Percentiles rank a stretch among this genome's conserved stretches.
phyloP scores from a whole-genome alignment of 2,329 filamentous ascomycete species.

The Fusarium albosuccineum region DNA sequence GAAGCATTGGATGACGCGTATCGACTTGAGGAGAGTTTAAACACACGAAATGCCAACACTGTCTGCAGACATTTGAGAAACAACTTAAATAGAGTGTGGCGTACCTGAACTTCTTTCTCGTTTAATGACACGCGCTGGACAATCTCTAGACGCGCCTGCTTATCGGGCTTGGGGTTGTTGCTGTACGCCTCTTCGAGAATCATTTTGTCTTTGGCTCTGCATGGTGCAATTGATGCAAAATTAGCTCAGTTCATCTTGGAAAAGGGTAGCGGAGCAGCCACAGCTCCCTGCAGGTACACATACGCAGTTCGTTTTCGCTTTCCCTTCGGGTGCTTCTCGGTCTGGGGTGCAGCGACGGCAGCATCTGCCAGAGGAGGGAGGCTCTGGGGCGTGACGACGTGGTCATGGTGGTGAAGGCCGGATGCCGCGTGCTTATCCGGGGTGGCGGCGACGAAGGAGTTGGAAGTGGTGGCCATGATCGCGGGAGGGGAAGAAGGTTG shows the following conservation, averaged over 20 bases:
- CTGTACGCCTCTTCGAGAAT: constrained; percentile 89
- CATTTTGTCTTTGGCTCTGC: constrained; percentile 87
- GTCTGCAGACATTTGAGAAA: constrained; percentile 3
- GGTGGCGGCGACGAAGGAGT: constrained; percentile 38
- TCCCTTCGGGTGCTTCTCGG: constrained; percentile 66
- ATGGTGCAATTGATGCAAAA: constrained; percentile 35
- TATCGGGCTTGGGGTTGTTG: constrained; percentile 91
- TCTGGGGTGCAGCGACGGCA: constrained; percentile 30
- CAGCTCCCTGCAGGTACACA: constrained; percentile 26
- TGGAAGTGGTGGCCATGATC: constrained; percentile 46
- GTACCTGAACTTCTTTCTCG: constrained; percentile 96
- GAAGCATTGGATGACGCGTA: constrained; percentile 31
- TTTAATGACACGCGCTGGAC: constrained; percentile 88
- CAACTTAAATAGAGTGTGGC: constrained; percentile 47
- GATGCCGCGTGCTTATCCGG: constrained; percentile 44
- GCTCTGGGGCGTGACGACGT: constrained; percentile 39
- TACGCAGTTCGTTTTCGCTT: constrained; percentile 75
- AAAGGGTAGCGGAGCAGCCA: background rate
- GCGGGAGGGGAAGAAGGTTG: constrained; percentile 31
- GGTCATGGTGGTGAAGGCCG: constrained; percentile 43
- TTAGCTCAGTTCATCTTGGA: constrained; percentile 34
- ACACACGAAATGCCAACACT: background rate
- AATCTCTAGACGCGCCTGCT: constrained; percentile 85
- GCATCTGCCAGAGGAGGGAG: constrained; percentile 40
- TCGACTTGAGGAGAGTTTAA: background rate